Evolutionary conservation across 1,284 basidiomycete genomes (phyloP).

Genomic region (Puccinia novopanici): DNA sequence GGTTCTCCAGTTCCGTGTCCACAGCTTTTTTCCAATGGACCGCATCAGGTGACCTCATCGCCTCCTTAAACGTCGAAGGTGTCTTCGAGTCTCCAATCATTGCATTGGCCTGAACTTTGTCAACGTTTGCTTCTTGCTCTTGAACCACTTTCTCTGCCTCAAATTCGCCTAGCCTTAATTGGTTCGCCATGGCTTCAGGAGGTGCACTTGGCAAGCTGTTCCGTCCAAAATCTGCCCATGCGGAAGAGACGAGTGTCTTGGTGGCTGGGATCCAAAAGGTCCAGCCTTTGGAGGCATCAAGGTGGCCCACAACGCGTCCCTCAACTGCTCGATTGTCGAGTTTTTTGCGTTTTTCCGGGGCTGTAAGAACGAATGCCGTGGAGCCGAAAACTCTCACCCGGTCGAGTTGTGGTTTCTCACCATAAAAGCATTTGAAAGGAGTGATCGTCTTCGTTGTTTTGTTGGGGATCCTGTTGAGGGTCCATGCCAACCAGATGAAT

Average conservation of each 20-base stretch:
- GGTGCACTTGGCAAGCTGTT: background rate
- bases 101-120: background rate
- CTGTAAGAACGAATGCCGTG: background rate
- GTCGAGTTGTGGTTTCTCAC: background rate
- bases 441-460: background rate
- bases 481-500: no score
- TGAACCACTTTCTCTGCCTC: background rate
- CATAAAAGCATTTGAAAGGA: constrained; percentile 8
- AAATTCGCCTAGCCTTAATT: background rate
- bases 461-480: no score
- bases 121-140: background rate
- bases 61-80: background rate
- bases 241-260: background rate
- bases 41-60: background rate
- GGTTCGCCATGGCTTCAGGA: background rate
- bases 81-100: background rate
- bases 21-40: background rate
- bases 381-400: background rate
- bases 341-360: background rate
- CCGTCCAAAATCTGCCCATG: background rate
- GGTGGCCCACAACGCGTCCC: no score
- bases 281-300: no score
- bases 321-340: no score
- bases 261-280: no score
- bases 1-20: constrained; percentile 1